These are phyloP conservation scores for Postia placenta DNA, from an alignment of 768 basidiomycete genomes.

Conservation along the genomic window DNA sequence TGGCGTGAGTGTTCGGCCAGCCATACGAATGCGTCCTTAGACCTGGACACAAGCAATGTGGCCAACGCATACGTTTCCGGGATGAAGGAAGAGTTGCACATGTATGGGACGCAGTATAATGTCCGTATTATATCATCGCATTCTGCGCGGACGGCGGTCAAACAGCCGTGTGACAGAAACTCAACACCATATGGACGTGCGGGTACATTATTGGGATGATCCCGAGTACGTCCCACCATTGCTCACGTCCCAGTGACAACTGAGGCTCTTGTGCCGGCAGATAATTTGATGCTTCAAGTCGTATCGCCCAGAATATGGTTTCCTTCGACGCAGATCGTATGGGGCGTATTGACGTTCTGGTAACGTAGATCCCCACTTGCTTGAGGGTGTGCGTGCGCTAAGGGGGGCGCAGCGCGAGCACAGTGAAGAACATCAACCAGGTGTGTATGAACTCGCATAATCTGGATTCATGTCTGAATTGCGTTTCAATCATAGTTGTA, in stretches of 20 bases:
- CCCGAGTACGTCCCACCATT: constrained; percentile 36
- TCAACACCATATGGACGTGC: constrained; percentile 68
- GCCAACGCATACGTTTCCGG: constrained; percentile 76
- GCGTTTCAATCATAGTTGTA: constrained; percentile 40
- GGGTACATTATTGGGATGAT: constrained; percentile 75
- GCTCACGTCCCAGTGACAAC: neutral
- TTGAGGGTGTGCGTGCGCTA: neutral
- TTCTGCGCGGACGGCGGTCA: too few relatives aligned
- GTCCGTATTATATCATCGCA: constrained; percentile 26
- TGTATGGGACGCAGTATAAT: constrained; percentile 61
- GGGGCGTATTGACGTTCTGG: constrained; percentile 65
- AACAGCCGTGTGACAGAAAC: constrained; percentile 45
- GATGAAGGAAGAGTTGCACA: constrained; percentile 66
- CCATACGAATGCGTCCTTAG: constrained; percentile 23
- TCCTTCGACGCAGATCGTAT: constrained; percentile 57
- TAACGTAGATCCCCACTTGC: constrained; percentile 20
- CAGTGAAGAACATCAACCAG: constrained; percentile 51
- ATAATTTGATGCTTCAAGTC: constrained; percentile 62
- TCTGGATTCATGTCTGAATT: neutral
- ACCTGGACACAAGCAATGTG: constrained; percentile 64
- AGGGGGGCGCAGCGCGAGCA: constrained; percentile 40
- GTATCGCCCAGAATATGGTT: constrained; percentile 62
- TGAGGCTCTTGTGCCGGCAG: constrained; percentile 25
- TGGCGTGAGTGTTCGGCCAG: neutral
- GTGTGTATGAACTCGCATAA: constrained; percentile 27